Evolutionary conservation across 1,284 basidiomycete genomes (phyloP).

Genomic region (Neolentinus lepideus): DNA sequence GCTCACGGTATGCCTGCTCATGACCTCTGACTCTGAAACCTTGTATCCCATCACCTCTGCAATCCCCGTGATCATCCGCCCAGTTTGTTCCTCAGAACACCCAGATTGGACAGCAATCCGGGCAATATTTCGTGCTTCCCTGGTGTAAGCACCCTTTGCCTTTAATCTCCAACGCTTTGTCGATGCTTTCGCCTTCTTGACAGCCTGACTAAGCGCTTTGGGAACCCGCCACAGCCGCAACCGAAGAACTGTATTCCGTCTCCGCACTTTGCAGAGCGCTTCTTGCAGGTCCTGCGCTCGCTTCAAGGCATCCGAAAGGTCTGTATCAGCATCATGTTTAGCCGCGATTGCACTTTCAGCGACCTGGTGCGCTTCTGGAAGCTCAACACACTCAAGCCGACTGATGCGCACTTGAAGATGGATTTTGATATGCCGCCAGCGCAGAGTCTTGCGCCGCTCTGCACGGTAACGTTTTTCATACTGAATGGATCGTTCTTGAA

Average conservation of each 20-base stretch:
- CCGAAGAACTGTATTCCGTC: constrained; percentile 5
- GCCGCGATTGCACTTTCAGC: not conserved
- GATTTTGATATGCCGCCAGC: not conserved
- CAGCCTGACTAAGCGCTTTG: not conserved
- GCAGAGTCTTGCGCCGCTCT: not conserved
- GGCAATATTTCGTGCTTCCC: not conserved
- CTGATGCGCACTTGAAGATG: not conserved
- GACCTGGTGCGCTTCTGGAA: not conserved
- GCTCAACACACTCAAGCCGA: not conserved
- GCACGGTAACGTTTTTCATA: not conserved
- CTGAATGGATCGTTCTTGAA: not conserved
- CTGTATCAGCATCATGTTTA: no score
- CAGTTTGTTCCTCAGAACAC: not conserved
- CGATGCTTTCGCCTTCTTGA: not conserved
- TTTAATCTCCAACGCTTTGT: not conserved
- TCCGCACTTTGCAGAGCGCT: constrained; percentile 8
- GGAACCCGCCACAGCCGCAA: not conserved
- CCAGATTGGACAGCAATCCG: not conserved
- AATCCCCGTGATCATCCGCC: not conserved
- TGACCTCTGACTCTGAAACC: not conserved
- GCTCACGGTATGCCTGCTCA: constrained; percentile 5
- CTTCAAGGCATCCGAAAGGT: not conserved
- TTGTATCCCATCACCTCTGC: not conserved
- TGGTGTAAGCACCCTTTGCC: not conserved
- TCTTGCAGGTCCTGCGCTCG: not conserved